A percentile compares a stretch with the other conserved stretches of the same genome.
phyloP scores from a whole-genome alignment of 805 yeast genomes.

The Maudiozyma turicensis region DNA sequence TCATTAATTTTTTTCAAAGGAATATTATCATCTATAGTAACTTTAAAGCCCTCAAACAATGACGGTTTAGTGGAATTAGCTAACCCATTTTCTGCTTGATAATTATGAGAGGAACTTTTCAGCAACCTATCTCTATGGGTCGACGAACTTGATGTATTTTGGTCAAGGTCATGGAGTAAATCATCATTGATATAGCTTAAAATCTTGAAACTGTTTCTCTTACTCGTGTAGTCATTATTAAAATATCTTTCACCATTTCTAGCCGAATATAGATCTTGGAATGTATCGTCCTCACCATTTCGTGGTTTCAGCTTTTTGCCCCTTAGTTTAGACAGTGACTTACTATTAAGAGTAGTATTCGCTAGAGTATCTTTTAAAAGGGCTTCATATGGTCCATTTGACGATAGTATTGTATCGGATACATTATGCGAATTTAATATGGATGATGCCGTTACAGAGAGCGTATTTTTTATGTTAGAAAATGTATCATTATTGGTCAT shows the following conservation, averaged over 20 bases:
- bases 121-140: not conserved
- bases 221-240: slow-evolving; percentile 28
- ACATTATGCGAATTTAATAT: slow-evolving; percentile 36
- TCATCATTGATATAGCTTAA: slow-evolving; percentile 53
- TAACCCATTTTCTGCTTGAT: slow-evolving; percentile 6
- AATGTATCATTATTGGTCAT: slow-evolving; percentile 11
- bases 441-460: slow-evolving; percentile 49
- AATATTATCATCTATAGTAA: slow-evolving; percentile 25
- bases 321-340: slow-evolving; percentile 7
- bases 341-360: slow-evolving; percentile 12
- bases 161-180: slow-evolving; percentile 38
- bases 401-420: slow-evolving; percentile 26
- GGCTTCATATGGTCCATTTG: slow-evolving; percentile 25
- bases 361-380: slow-evolving; percentile 22
- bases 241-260: slow-evolving; percentile 30
- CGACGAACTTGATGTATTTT: not conserved
- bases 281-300: slow-evolving; percentile 5
- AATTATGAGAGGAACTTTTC: not conserved
- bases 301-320: not conserved
- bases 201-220: slow-evolving; percentile 38
- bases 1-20: not conserved
- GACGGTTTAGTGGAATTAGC: slow-evolving; percentile 32
- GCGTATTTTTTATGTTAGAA: slow-evolving; percentile 36
- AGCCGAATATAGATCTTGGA: slow-evolving; percentile 26
- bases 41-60: slow-evolving; percentile 61